Percentiles rank a stretch among this genome's conserved stretches.
Evolutionary conservation across 1,139 yeast species (phyloP).

Genomic region (Citeromyces hawaiiensis): DNA sequence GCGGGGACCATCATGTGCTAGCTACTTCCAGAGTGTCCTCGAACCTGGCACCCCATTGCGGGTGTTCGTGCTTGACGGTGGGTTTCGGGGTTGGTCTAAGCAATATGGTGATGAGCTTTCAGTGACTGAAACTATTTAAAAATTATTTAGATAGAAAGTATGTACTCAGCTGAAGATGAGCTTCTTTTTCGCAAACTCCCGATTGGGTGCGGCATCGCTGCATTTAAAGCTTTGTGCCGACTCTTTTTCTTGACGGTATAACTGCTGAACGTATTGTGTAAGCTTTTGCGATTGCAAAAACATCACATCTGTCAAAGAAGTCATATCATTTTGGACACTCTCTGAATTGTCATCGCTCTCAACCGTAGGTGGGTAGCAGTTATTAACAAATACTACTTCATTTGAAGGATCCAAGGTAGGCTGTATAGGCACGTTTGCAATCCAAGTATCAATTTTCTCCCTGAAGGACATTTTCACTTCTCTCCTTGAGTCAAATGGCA

Average conservation of each 20-base stretch:
- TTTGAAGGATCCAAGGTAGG: constrained; percentile 16
- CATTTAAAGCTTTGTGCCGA: constrained; percentile 11
- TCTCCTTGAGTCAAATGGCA: constrained; percentile 40
- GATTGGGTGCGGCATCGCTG: constrained; percentile 9
- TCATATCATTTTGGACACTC: constrained; percentile 10
- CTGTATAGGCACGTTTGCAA: constrained; percentile 35
- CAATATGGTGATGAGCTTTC: constrained; percentile 50
- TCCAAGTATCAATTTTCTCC: constrained; percentile 56
- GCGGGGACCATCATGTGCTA: constrained; percentile 79
- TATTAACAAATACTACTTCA: constrained; percentile 16
- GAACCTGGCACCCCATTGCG: constrained; percentile 20
- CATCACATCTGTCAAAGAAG: constrained; percentile 24
- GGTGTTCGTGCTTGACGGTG: constrained; percentile 70
- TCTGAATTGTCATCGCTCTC: constrained; percentile 15
- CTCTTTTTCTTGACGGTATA: constrained; percentile 23
- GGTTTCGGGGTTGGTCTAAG: constrained; percentile 76
- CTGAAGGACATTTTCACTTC: constrained; percentile 43
- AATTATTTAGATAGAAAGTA: constrained; percentile 7
- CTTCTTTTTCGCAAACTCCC: constrained; percentile 8
- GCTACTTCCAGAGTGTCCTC: constrained; percentile 39
- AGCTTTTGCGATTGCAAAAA: constrained; percentile 40
- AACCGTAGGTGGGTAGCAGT: constrained; percentile 30
- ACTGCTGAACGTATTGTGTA: constrained; percentile 27
- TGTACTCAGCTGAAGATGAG: constrained; percentile 3
- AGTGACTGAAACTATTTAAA: constrained; percentile 40